Evolutionary conservation across 768 basidiomycete species (phyloP).

Genomic region (Butyriboletus loyo): DNA sequence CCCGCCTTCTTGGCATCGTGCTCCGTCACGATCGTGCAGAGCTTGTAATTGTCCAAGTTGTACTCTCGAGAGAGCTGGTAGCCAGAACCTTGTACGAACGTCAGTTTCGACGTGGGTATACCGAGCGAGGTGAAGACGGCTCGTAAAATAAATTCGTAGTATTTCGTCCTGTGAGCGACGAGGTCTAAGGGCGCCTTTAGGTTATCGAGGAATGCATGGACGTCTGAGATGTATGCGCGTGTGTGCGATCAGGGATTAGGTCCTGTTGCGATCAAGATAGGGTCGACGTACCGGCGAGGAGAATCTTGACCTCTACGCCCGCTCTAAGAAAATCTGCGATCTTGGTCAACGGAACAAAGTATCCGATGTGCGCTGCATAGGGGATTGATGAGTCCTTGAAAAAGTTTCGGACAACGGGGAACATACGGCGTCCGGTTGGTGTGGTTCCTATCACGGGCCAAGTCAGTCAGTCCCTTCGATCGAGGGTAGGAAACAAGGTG

Average conservation of each 20-base stretch:
- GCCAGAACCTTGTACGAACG: constrained; percentile 85
- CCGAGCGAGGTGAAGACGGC: constrained; percentile 86
- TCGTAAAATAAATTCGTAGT: constrained; percentile 81
- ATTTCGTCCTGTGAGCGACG: constrained; percentile 81
- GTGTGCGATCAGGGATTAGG: neutral
- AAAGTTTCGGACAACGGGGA: neutral
- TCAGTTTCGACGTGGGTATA: constrained; percentile 81
- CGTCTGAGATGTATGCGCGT: constrained; percentile 46
- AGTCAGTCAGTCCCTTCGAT: neutral
- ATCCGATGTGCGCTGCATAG: constrained; percentile 85
- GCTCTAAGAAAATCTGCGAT: constrained; percentile 94
- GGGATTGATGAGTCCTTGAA: neutral
- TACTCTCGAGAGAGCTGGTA: constrained; percentile 92
- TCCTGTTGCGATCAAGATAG: neutral
- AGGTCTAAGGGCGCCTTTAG: constrained; percentile 93
- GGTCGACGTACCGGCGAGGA: constrained; percentile 63
- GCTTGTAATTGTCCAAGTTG: constrained; percentile 91
- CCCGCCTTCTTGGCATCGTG: constrained; percentile 99
- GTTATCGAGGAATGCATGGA: constrained; percentile 97
- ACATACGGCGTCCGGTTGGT: constrained; percentile 90
- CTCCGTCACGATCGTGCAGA: constrained; percentile 88
- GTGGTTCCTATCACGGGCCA: constrained; percentile 65
- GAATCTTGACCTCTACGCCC: constrained; percentile 83
- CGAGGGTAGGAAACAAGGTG: constrained; percentile 14
- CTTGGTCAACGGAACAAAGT: constrained; percentile 93